Conservation (phyloP, 176 grass and related monocot genomes). For the Triticum aestivum region DNA sequence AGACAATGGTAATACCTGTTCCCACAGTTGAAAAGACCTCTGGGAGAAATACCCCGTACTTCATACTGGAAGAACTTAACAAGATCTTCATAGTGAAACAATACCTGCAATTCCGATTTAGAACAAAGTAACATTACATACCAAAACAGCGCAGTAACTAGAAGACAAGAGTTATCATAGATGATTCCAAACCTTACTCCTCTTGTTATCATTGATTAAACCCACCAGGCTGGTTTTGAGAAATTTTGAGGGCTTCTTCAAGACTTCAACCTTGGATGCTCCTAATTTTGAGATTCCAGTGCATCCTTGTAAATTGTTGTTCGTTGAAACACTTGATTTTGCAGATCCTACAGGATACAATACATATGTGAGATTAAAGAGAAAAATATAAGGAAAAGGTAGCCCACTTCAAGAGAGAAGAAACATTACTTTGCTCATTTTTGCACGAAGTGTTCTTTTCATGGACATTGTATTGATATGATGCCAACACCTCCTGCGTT, state of each 20-base stretch:
- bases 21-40: conserved; percentile 98
- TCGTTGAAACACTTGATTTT: conserved; percentile 47
- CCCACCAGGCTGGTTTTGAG: conserved; percentile 81
- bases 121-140: conserved; percentile 41
- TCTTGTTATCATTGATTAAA: conserved; percentile 95
- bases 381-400: not conserved
- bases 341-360: conserved; percentile 45
- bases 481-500: conserved; percentile 50
- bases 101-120: conserved; percentile 53
- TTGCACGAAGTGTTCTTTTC: conserved; percentile 61
- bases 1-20: conserved; percentile 66
- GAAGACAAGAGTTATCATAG: conserved; percentile 9
- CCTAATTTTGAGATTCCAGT: conserved; percentile 54
- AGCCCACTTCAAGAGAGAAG: conserved; percentile 16
- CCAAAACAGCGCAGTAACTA: not conserved
- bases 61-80: conserved; percentile 95
- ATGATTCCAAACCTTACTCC: conserved; percentile 69
- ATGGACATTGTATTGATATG: conserved; percentile 50
- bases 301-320: conserved; percentile 36
- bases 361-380: conserved; percentile 39
- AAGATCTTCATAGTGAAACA: conserved; percentile 92
- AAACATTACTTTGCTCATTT: conserved; percentile 64
- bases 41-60: conserved; percentile 70
- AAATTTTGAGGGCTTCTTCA: conserved; percentile 80
- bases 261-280: conserved; percentile 55